Evolutionary conservation across 23 red algal genomes (phyloP), one percentile per base, ranked within the genome.

Genomic region (Gracilaria gracilis): DNA sequence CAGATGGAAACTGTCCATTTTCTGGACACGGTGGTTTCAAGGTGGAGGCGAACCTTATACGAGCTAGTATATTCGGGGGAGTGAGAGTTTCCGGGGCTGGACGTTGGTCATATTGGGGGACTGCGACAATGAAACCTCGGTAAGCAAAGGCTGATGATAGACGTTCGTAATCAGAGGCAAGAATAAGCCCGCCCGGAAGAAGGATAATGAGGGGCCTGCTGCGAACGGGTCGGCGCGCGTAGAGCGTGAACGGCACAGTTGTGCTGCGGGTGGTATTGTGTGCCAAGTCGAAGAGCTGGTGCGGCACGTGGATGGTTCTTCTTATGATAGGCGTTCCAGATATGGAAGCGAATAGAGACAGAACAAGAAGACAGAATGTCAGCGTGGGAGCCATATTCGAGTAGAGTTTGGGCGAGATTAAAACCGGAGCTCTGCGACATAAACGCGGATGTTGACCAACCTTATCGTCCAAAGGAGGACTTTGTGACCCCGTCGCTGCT

Each of bases 121-220:
- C 39, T 21, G 69, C 69, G 39, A 75, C 69, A 17, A 75, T 75
- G 69, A 75, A 75, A 21, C 69, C 36, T 75, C 69, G 69, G 16
- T 75, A 75, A 17, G 69, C 69, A 47, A 75, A 27, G 7, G 35
- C 69, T 1, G 35, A 47, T 75, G 69, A 75, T 2, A 75, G 69
- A 46, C 1, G 35, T 44, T 40, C 39, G 19, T 75, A 75, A 36
- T 75, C 35, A 36, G 37, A 40, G 15, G 69, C 37, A 17, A 75
- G 69, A 40, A 75, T 9, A 2, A 75, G n/a, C 1, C n/a, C 69
- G 19, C 69, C 69, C 0, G 69, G 69, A 27, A 75, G 69, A 4
- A 75, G 2, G 39, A 44, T n/a, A 21, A 75, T 4, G 7, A 75
- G 69, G 37, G 69, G 69, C 9, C 69, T 75, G 35, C 35, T 3